Evolutionary conservation across 305 asterid species (phyloP).

Genomic region (Fraxinus baroniana): DNA sequence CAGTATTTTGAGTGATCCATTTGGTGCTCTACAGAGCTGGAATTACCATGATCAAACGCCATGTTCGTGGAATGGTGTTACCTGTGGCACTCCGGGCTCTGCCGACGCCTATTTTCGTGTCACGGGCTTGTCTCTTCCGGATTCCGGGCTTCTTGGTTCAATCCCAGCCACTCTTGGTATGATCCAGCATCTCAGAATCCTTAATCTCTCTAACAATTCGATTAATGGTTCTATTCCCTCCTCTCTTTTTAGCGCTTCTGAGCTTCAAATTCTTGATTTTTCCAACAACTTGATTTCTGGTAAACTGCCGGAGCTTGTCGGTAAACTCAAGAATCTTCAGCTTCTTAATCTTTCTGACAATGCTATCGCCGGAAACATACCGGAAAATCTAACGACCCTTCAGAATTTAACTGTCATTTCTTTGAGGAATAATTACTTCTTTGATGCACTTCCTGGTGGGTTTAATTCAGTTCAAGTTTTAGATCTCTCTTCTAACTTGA

Average conservation of each 20-base stretch:
- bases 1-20: constrained; percentile 55
- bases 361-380: constrained; percentile 63
- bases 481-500: constrained; percentile 86
- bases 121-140: constrained; percentile 55
- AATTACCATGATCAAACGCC: constrained; percentile 50
- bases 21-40: constrained; percentile 53
- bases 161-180: constrained; percentile 62
- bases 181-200: constrained; percentile 49
- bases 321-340: constrained; percentile 45
- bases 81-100: constrained; percentile 56
- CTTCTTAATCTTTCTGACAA: constrained; percentile 79
- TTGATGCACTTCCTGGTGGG: constrained; percentile 55
- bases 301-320: constrained; percentile 49
- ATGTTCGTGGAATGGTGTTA: constrained; percentile 73
- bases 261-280: constrained; percentile 61
- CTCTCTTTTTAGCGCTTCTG: constrained; percentile 49
- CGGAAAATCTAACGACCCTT: constrained; percentile 43
- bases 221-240: constrained; percentile 70
- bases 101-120: constrained; percentile 53
- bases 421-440: constrained; percentile 62
- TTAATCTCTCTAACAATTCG: constrained; percentile 71
- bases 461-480: constrained; percentile 47
- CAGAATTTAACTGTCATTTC: constrained; percentile 49
- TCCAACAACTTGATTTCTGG: constrained; percentile 74
- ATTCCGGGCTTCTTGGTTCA: constrained; percentile 58